Percentiles rank a stretch among this genome's conserved stretches.
Conservation (phyloP, 1,139 yeast genomes). For the Saccharomycopsis crataegensis region DNA sequence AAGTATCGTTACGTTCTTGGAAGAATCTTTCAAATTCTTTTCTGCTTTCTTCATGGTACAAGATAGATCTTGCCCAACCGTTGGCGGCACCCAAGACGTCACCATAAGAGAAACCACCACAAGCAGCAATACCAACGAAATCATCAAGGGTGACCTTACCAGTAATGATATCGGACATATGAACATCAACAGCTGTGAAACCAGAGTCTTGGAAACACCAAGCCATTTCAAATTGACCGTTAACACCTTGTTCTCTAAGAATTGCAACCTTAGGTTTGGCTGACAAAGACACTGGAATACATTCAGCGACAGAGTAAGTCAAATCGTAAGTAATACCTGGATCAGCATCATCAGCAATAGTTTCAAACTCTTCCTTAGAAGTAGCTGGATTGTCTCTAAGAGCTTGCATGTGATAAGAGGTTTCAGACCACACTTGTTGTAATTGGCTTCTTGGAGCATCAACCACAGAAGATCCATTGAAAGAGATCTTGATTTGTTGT, state of each 20-base stretch:
- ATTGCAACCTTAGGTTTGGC: conserved; percentile 85
- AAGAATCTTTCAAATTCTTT: conserved; percentile 73
- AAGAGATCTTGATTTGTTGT: conserved; percentile 45
- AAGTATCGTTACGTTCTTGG: conserved; percentile 81
- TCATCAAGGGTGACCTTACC: conserved; percentile 69
- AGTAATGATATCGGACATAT: conserved; percentile 84
- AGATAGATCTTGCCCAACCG: conserved; percentile 98
- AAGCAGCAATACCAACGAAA: conserved; percentile 93
- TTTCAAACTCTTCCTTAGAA: conserved; percentile 77
- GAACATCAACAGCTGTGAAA: conserved; percentile 86
- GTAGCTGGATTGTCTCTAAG: conserved; percentile 91
- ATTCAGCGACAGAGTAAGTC: conserved; percentile 53
- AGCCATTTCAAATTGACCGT: conserved; percentile 98
- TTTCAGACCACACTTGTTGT: conserved; percentile 81
- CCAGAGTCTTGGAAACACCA: conserved; percentile 96
- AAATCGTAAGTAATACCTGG: conserved; percentile 86
- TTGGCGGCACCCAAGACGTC: conserved; percentile 99
- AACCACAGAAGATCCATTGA: conserved; percentile 42
- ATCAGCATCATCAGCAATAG: conserved; percentile 70
- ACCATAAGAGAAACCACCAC: conserved; percentile 99
- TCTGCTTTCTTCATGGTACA: conserved; percentile 74
- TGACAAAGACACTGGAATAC: conserved; percentile 29
- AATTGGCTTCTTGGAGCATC: conserved; percentile 57
- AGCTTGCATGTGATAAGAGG: conserved; percentile 85
- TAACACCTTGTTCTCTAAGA: conserved; percentile 97